Conservation (phyloP, 148 eudicot genomes). For the Spergularia marina region DNA sequence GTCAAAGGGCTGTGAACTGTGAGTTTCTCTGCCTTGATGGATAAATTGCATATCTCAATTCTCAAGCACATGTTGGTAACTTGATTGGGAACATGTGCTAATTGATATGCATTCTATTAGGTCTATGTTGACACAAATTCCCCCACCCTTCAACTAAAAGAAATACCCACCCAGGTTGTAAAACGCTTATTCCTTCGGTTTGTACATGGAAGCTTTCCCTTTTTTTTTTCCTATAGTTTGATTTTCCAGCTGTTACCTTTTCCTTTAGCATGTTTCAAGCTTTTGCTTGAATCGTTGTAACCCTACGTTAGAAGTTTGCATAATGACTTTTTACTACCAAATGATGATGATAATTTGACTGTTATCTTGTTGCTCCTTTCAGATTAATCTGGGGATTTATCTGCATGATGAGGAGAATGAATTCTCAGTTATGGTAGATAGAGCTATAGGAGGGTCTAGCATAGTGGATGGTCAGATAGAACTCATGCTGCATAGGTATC, state of each 20-base stretch:
- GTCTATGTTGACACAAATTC: background rate
- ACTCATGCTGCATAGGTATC: slow-evolving; percentile 92
- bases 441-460: slow-evolving; percentile 94
- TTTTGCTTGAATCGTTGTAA: too few relatives aligned
- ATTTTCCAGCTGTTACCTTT: background rate
- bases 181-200: background rate
- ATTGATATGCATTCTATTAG: background rate
- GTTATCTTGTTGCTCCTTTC: slow-evolving; percentile 29
- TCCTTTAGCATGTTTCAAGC: background rate
- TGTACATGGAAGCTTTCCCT: background rate
- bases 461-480: slow-evolving; percentile 86
- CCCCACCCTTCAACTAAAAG: background rate
- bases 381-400: slow-evolving; percentile 88
- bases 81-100: background rate
- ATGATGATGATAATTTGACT: background rate
- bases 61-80: background rate
- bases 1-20: background rate
- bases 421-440: slow-evolving; percentile 87
- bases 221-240: background rate
- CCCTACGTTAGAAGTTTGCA: too few relatives aligned
- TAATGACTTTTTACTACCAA: too few relatives aligned
- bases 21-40: background rate
- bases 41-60: background rate
- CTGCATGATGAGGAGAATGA: slow-evolving; percentile 68
- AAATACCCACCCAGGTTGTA: background rate